Percentiles rank a stretch among this genome's conserved stretches.
Conservation (phyloP, 176 grass and related monocot species). For the Alloteropsis semialata region DNA sequence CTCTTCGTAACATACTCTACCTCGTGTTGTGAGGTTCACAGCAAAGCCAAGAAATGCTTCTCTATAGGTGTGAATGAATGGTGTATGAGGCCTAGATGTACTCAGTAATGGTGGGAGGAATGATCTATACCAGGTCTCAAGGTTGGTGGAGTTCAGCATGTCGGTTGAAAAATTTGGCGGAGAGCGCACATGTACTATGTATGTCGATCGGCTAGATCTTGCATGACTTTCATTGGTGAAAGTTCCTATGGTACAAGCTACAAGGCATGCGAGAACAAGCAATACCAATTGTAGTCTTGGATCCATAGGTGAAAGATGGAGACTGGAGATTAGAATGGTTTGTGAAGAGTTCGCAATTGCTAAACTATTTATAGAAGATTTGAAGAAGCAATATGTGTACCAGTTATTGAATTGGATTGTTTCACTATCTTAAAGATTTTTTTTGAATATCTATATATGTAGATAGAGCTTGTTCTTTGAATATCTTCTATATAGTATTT, state of each 20-base stretch:
- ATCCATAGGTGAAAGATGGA: background rate
- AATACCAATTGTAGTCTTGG: background rate
- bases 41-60: conserved; percentile 41
- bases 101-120: conserved; percentile 31
- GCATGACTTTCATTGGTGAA: background rate
- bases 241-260: background rate
- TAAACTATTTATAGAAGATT: conserved; percentile 15
- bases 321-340: background rate
- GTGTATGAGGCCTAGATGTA: background rate
- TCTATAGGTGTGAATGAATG: conserved; percentile 50
- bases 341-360: background rate
- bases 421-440: background rate
- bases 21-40: conserved; percentile 36
- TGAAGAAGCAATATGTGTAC: background rate
- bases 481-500: too few relatives aligned
- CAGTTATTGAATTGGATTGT: too few relatives aligned
- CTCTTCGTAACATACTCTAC: conserved; percentile 19
- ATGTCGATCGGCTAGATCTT: background rate
- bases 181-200: conserved; percentile 34
- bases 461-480: too few relatives aligned
- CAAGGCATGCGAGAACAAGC: background rate
- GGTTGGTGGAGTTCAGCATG: background rate
- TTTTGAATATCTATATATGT: background rate
- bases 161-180: conserved; percentile 1
- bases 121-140: conserved; percentile 54